Conservation (phyloP, 768 basidiomycete species). For the Stropharia rugosoannulata region DNA sequence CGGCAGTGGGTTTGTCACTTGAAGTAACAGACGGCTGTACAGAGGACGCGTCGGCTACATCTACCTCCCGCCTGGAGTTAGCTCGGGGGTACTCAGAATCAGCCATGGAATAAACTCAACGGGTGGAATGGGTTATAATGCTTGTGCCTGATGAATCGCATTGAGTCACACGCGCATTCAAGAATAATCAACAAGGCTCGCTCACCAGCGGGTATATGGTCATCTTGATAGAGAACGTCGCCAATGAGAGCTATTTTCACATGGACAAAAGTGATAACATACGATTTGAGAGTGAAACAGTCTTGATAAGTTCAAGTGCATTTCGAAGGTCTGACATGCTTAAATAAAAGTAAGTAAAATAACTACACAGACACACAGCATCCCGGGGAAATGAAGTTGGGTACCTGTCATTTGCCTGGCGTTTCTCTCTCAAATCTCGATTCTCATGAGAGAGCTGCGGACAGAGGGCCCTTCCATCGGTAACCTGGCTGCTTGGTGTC, state of each 20-base stretch:
- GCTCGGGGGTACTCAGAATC: background rate
- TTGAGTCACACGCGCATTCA: conserved; percentile 1
- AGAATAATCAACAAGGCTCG: background rate
- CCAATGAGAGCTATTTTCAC: conserved; percentile 2
- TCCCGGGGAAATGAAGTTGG: background rate
- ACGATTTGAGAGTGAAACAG: conserved; percentile 15
- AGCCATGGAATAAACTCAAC: conserved; percentile 11
- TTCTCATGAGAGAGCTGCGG: background rate
- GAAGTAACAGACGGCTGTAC: background rate
- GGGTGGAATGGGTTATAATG: conserved; percentile 1
- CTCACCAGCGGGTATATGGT: conserved; percentile 7
- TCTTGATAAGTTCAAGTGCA: background rate
- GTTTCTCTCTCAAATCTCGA: background rate
- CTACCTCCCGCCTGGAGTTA: background rate
- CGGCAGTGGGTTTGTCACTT: background rate
- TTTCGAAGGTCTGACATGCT: too few species aligned
- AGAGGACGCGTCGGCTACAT: background rate
- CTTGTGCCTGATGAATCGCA: conserved; percentile 4
- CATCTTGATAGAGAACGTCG: conserved; percentile 4
- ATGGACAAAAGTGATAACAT: conserved; percentile 6
- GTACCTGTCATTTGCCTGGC: background rate
- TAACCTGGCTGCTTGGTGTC: background rate
- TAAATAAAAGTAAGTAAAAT: background rate
- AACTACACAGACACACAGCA: background rate
- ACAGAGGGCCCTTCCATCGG: background rate